Evolutionary conservation across 441 rosid genomes (phyloP).

Genomic region (Populus hybrid): DNA sequence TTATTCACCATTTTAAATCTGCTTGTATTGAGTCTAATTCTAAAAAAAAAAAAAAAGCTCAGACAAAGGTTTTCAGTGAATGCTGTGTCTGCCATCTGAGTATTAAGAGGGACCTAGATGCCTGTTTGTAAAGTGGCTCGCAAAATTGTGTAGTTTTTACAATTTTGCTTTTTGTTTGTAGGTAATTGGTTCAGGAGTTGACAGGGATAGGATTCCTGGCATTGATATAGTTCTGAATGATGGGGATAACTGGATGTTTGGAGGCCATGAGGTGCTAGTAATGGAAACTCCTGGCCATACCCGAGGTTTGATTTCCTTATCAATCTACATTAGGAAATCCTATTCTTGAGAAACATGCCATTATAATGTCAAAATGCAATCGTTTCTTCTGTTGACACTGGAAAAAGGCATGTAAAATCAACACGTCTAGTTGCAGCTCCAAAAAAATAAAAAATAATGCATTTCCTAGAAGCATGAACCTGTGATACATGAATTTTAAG

Average conservation of each 20-base stretch:
- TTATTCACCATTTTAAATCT: background rate
- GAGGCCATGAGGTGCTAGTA: slow-evolving; percentile 83
- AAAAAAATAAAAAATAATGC: background rate
- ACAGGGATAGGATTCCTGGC: slow-evolving; percentile 83
- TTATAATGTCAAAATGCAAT: background rate
- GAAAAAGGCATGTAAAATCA: background rate
- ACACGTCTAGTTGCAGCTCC: background rate
- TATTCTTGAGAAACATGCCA: background rate
- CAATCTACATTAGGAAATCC: background rate
- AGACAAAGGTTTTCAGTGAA: background rate
- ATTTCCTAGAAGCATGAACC: background rate
- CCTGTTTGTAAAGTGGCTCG: background rate
- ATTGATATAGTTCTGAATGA: slow-evolving; percentile 83
- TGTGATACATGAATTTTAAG: background rate
- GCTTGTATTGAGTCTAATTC: background rate
- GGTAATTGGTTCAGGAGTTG: slow-evolving; percentile 88
- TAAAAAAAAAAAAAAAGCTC: too few species aligned
- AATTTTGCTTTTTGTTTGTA: slow-evolving; percentile 28
- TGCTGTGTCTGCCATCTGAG: background rate
- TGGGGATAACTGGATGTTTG: slow-evolving; percentile 98
- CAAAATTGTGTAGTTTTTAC: background rate
- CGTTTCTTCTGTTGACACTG: background rate
- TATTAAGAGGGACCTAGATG: background rate
- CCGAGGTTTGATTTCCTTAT: slow-evolving; percentile 49
- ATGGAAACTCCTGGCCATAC: slow-evolving; percentile 96